Evolutionary conservation across 805 yeast genomes (phyloP), one percentile per base, ranked within the genome.

Genomic region (Nakazawaea pomicola): DNA sequence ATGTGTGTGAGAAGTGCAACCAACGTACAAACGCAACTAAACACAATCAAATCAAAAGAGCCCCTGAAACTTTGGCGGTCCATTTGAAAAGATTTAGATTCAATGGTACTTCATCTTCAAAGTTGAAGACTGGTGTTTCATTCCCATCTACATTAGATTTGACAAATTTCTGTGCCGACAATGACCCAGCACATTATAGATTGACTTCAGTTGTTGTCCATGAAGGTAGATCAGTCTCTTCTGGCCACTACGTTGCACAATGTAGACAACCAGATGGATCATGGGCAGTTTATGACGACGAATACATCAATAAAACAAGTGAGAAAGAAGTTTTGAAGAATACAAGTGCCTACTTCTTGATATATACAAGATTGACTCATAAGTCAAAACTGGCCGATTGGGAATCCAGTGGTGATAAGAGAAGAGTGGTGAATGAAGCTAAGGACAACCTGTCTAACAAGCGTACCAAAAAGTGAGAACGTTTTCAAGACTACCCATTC

Each of bases 231-330:
- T 84, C 96, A 1, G 80, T 90, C 11, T 80, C 89, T 33, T 80
- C 93, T 3, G 99, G 99, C 3, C 99, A 93, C 61, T 93, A 93
- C 55, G 76, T 89, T 45, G 85, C 95, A 1, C 88, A 86, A 56
- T 86, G 96, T 56, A 76, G 83, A 47, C 96, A 90, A 61, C 95
- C 97, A 1, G 93, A 86, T 61, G 91, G 89, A 2, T 64, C 83
- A 2, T 93, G 98, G 99, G 81, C 88, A 21, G 81, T 88, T 8
- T 93, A 91, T 60, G 98, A 93, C 57, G 99, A 93, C 58, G 99
- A 93, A 54, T 78, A 82, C 54, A 79, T 87, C 50, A 83, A 86
- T 54, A 70, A 69, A 45, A 79, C 86, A 40, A 70, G 81, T 27
- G 93, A 86, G 53, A 70, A 76, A 43, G 78, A 75, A 33, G 96